Evolutionary conservation across 495 filamentous ascomycete genomes (phyloP), one percentile per base, ranked within the genome.

Genomic region (Penicillium arizonense): DNA sequence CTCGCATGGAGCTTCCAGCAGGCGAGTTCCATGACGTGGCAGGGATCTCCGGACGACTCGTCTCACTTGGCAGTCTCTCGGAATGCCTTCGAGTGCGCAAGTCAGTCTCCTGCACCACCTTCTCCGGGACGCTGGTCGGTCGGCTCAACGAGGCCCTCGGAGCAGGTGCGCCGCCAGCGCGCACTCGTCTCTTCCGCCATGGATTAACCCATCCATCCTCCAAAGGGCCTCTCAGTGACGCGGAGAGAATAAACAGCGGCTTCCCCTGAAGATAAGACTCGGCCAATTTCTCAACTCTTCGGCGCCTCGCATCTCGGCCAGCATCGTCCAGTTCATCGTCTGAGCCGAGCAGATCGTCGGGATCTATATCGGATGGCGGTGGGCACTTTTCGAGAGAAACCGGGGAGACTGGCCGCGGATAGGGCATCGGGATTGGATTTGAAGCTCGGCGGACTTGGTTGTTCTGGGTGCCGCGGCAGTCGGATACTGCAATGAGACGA

Each of bases 151-250:
- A 40, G 7, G 11, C 12, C 12, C 20, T 47, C 44, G 28, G 28
- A 30, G 33, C 20, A 5, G 37, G 7, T 3, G 30, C 16, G 11
- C 5, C 9, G 9, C 2, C 10, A 3, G 23, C 23, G 11, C 33
- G 23, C 36, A 43, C 60, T 44, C 75, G 53, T 5, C 67, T 44
- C 44, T 73, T 75, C 28, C 57, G 72, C 87, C 84, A 89, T 0
- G 86, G 87, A 56, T 89, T 89, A 21, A 57, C 53, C 87, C 87
- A 90, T 24, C 73, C 77, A 1, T 74, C 64, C 13, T 82, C 77
- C 44, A 89, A 86, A 1, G 87, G 87, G 0, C 87, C 87, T 18
- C 69, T 75, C 14, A 90, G 67, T 9, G 75, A 73, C 11, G 86
- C 82, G 5, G 85, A 87, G 3, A 84, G 63, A 14, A 91, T 78